phyloP scores from a whole-genome alignment of 2,329 filamentous ascomycete genomes.

The Cercospora berteroae region DNA sequence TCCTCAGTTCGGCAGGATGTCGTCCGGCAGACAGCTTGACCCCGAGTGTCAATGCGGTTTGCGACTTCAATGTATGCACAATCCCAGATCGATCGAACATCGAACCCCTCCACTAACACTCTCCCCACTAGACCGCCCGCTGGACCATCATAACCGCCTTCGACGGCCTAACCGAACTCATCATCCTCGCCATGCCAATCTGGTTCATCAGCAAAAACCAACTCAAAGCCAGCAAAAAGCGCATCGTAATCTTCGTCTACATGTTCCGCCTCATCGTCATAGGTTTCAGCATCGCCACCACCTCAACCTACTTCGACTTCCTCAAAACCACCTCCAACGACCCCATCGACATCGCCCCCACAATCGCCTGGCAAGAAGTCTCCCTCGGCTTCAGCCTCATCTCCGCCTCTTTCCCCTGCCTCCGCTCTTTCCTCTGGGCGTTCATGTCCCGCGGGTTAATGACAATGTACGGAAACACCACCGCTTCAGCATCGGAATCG shows the following conservation, averaged over 20 bases:
- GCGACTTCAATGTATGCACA: constrained; percentile 22
- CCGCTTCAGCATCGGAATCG: constrained; percentile 8
- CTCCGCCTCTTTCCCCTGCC: constrained; percentile 30
- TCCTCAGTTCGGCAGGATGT: constrained; percentile 28
- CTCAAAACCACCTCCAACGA: constrained; percentile 12
- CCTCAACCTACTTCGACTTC: constrained; percentile 28
- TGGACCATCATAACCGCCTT: constrained; percentile 24
- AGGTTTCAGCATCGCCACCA: constrained; percentile 21
- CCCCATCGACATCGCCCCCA: constrained; percentile 26
- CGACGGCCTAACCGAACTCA: constrained; percentile 26
- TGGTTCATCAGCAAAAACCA: constrained; percentile 30
- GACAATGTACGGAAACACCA: constrained; percentile 30
- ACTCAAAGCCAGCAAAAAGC: constrained; percentile 27
- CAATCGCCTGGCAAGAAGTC: constrained; percentile 28
- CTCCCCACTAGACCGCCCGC: constrained; percentile 12
- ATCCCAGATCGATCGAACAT: not conserved
- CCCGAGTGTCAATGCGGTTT: constrained; percentile 24
- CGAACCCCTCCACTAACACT: not conserved
- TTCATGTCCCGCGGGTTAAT: constrained; percentile 27
- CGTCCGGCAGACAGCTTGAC: constrained; percentile 18
- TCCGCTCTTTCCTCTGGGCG: constrained; percentile 30
- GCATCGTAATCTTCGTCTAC: constrained; percentile 28
- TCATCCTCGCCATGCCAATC: constrained; percentile 28
- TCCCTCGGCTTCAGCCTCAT: constrained; percentile 29
- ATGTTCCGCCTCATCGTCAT: constrained; percentile 24